These are phyloP conservation scores for Aspergillus sp. DNA, from an alignment of 2,329 filamentous ascomycete species.

Conservation along the genomic window DNA sequence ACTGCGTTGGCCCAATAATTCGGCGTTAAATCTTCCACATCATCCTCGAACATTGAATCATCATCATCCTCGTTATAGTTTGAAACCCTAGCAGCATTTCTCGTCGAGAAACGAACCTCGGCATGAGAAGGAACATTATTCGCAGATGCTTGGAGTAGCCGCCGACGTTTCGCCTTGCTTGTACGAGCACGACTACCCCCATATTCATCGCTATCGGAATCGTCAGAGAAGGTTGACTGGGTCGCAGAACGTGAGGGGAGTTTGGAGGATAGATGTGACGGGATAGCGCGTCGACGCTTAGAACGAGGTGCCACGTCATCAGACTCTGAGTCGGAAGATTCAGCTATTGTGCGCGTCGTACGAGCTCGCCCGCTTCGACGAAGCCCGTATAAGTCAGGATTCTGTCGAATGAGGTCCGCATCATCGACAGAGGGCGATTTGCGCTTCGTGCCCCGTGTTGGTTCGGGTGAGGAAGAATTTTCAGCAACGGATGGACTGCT, in stretches of 20 bases:
- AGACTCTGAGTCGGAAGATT: conserved; percentile 68
- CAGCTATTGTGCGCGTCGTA: conserved; percentile 61
- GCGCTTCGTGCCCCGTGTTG: conserved; percentile 69
- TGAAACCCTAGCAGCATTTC: conserved; percentile 73
- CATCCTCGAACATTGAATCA: conserved; percentile 56
- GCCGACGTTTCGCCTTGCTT: conserved; percentile 74
- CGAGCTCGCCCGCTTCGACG: conserved; percentile 77
- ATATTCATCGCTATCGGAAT: conserved; percentile 68
- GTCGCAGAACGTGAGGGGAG: conserved; percentile 47
- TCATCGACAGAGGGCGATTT: conserved; percentile 67
- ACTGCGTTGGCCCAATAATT: conserved; percentile 67
- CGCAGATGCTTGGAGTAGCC: conserved; percentile 64
- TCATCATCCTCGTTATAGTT: conserved; percentile 69
- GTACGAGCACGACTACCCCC: conserved; percentile 70
- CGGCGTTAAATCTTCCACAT: conserved; percentile 62
- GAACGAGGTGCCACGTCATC: conserved; percentile 59
- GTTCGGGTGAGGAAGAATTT: conserved; percentile 70
- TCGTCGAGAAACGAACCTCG: conserved; percentile 89
- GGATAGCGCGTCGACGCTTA: conserved; percentile 53
- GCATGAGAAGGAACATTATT: conserved; percentile 65
- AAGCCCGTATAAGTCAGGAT: conserved; percentile 92
- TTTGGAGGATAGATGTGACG: conserved; percentile 52
- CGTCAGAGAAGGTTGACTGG: conserved; percentile 68
- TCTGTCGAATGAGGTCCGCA: conserved; percentile 81
- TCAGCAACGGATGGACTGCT: conserved; percentile 58